These are phyloP conservation scores for Sphenostylis stenocarpa DNA, from an alignment of 306 rosid genomes.

Conservation along the genomic window DNA sequence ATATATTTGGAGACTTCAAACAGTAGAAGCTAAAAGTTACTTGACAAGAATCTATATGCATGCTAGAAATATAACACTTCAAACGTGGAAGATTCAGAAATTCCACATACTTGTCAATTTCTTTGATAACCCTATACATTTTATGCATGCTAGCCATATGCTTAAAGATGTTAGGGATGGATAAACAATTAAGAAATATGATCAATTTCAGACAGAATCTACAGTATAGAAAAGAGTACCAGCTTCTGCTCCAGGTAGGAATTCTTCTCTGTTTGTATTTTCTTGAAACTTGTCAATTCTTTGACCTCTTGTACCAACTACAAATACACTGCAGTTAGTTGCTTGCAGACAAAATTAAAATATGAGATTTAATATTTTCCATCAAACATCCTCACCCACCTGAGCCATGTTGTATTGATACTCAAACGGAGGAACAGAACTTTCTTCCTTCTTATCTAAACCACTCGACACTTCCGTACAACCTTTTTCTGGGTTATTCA, in stretches of 20 bases:
- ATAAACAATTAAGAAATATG: slow-evolving; percentile 15
- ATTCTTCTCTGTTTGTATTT: slow-evolving; percentile 50
- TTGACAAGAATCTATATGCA: slow-evolving; percentile 7
- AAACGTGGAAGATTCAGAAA: slow-evolving; percentile 11
- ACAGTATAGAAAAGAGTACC: slow-evolving; percentile 48
- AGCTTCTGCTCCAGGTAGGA: slow-evolving; percentile 64
- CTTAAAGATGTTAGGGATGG: slow-evolving; percentile 8
- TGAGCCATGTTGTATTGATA: slow-evolving; percentile 44
- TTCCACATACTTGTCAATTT: slow-evolving; percentile 7
- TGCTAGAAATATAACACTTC: too few relatives aligned
- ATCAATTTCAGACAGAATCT: slow-evolving; percentile 19
- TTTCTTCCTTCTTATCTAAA: slow-evolving; percentile 47
- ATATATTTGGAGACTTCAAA: background rate
- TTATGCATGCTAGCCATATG: slow-evolving; percentile 18
- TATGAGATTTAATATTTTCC: slow-evolving; percentile 4
- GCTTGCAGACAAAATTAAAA: slow-evolving; percentile 14
- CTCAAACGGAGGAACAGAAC: slow-evolving; percentile 37
- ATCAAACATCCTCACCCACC: slow-evolving; percentile 42
- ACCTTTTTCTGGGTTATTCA: slow-evolving; percentile 25
- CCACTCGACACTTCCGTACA: slow-evolving; percentile 18
- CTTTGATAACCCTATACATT: background rate
- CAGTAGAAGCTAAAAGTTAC: slow-evolving; percentile 8
- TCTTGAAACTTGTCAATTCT: slow-evolving; percentile 56
- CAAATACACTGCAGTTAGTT: slow-evolving; percentile 30
- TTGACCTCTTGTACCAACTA: slow-evolving; percentile 73